Evolutionary conservation across 768 basidiomycete genomes (phyloP).

Genomic region (Crassisporium funariophilum): DNA sequence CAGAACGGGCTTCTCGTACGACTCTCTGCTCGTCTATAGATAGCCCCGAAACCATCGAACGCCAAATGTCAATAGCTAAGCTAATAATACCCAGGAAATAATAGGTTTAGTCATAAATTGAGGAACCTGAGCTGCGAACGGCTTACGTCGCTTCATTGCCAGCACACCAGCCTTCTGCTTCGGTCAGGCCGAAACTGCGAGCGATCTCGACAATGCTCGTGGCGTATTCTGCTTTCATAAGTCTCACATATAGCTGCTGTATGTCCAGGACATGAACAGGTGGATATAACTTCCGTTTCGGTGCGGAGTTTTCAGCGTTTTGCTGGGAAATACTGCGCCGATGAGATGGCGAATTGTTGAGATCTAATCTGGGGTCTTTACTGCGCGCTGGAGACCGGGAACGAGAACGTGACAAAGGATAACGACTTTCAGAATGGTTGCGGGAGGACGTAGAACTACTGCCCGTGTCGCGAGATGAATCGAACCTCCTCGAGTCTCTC

Average conservation of each 20-base stretch:
- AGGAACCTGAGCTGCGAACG: too few relatives aligned
- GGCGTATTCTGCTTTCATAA: slow-evolving; percentile 38
- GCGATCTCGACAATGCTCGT: slow-evolving; percentile 32
- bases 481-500: not conserved
- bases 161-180: slow-evolving; percentile 44
- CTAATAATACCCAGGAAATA: slow-evolving; percentile 23
- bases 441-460: too few relatives aligned
- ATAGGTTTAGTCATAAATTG: not conserved
- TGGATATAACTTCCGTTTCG: slow-evolving; percentile 15
- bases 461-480: not conserved
- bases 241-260: slow-evolving; percentile 34
- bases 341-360: too few relatives aligned
- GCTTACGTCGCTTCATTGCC: slow-evolving; percentile 57
- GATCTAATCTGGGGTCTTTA: too few relatives aligned
- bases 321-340: too few relatives aligned
- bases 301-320: too few relatives aligned
- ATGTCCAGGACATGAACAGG: slow-evolving; percentile 45
- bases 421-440: not conserved
- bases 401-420: not conserved
- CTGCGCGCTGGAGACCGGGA: not conserved
- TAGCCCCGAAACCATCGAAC: slow-evolving; percentile 44
- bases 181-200: slow-evolving; percentile 31
- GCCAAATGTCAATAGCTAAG: slow-evolving; percentile 46
- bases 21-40: slow-evolving; percentile 49
- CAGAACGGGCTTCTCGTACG: slow-evolving; percentile 10